phyloP scores from a whole-genome alignment of 441 rosid species.

The Capsella rubella region DNA sequence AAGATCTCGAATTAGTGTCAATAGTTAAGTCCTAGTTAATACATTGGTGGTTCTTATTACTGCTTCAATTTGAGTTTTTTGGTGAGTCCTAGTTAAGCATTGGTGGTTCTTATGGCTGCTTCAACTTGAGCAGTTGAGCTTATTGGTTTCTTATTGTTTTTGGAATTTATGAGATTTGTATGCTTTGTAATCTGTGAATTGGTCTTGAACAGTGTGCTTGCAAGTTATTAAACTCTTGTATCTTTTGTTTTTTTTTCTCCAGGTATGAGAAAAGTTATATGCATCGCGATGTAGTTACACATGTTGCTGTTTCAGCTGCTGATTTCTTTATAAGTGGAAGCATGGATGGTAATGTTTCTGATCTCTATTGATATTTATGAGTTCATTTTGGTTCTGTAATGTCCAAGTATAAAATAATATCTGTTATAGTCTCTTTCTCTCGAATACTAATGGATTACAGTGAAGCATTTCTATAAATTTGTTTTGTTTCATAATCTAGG shows the following conservation, averaged over 20 bases:
- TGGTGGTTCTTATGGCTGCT: neutral
- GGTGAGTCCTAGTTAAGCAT: neutral
- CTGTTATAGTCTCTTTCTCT: neutral
- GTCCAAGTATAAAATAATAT: neutral
- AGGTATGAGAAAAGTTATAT: constrained; percentile 98
- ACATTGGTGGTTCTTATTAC: neutral
- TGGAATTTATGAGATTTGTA: constrained; percentile 1
- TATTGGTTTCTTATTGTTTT: neutral
- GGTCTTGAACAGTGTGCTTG: neutral
- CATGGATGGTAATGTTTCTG: constrained; percentile 66
- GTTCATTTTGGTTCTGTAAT: constrained; percentile 13
- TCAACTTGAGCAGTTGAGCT: neutral
- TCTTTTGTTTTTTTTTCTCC: constrained; percentile 1
- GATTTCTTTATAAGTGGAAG: constrained; percentile 97
- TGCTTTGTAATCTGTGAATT: neutral
- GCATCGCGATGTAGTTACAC: constrained; percentile 96
- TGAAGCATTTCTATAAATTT: neutral
- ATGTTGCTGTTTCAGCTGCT: constrained; percentile 92
- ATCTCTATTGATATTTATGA: neutral
- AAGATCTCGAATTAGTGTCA: neutral
- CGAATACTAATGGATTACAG: neutral
- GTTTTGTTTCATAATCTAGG: constrained; percentile 50
- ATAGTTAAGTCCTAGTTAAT: neutral
- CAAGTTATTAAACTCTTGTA: neutral
- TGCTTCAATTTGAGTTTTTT: neutral